Evolutionary conservation across 257 asterid species (phyloP), one percentile per base, ranked within the genome.

Genomic region (Penstemon davidsonii): DNA sequence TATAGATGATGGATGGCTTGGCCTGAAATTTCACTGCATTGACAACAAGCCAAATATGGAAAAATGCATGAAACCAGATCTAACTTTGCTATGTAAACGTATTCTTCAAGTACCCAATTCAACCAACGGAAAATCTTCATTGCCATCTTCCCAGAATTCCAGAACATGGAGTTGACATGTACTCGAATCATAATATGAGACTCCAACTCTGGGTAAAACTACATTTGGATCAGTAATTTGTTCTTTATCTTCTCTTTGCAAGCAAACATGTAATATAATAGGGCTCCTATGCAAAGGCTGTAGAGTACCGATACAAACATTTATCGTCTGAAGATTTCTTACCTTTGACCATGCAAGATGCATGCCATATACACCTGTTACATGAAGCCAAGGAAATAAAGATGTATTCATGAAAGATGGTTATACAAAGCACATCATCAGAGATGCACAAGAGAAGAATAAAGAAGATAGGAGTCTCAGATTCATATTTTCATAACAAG

Each of bases 301-400:
- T 57, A 46, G 18, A 67, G 39, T 37, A 42, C 55, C 41, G 65
- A 59, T 43, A 58, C 37, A 57, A 59, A 19, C 15, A 68, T 53
- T 50, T 61, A 71, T 19, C 36, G 55, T 60, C 70, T 64, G 43
- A 43, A 56, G 66, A 64, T 55, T 37, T 1, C 64, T 79, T 77
- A 93, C 99, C 99, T 93, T 66, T 80, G 85, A 66, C 97, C 96
- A 10, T 86, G 81, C 87, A 80, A 80, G 82, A 93, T 65, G 78
- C 97, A 88, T 42, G 99, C 96, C 99, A 93, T 93, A 75, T 90
- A 85, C 52, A 93, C 96, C 99, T 93, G 83, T 47, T 73, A 74
- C 51, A 64, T 44, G 61, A 66, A 79, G 77, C 68, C 71, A 75
- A 19, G 62, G 13, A 63, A 62, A 45, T 42, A 44, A 56, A 61